Percentiles rank a stretch among this genome's conserved stretches.
Conservation (phyloP, 805 yeast species). For the Lachancea quebecensis region DNA sequence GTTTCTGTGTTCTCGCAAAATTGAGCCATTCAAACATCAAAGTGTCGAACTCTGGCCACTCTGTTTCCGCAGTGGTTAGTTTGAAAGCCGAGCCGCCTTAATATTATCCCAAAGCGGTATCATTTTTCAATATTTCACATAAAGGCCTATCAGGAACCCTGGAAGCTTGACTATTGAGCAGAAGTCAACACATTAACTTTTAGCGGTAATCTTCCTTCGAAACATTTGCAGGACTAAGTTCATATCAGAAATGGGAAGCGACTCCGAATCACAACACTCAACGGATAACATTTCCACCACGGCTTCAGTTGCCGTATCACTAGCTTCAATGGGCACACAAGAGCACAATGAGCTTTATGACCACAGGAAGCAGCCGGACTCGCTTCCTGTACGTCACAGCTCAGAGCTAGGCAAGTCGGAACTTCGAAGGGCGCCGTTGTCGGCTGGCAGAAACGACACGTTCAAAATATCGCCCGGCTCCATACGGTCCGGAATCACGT, state of each 20-base stretch:
- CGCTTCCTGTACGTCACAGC: conserved; percentile 7
- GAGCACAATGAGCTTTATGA: conserved; percentile 37
- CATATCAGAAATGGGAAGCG: conserved; percentile 4
- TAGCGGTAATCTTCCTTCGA: background rate
- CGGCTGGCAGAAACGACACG: background rate
- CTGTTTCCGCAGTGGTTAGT: conserved; percentile 1
- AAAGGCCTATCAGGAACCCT: background rate
- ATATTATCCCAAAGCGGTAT: background rate
- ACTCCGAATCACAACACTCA: conserved; percentile 5
- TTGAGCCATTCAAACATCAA: background rate
- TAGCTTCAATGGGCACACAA: conserved; percentile 35
- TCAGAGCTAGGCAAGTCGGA: background rate
- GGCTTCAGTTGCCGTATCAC: conserved; percentile 23
- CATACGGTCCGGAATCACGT: conserved; percentile 3
- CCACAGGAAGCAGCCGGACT: conserved; percentile 43
- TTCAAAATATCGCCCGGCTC: background rate
- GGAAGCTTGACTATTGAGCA: too few species aligned
- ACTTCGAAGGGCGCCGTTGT: background rate
- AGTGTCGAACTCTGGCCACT: conserved; percentile 1
- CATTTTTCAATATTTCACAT: background rate
- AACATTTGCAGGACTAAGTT: background rate
- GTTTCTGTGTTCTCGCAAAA: background rate
- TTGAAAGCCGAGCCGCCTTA: conserved; percentile 4
- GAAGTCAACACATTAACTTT: too few species aligned
- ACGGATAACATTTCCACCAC: conserved; percentile 16